Percentiles rank a stretch among this genome's conserved stretches.
phyloP scores from a whole-genome alignment of 495 filamentous ascomycete species.

The Penicillium samsonianum region DNA sequence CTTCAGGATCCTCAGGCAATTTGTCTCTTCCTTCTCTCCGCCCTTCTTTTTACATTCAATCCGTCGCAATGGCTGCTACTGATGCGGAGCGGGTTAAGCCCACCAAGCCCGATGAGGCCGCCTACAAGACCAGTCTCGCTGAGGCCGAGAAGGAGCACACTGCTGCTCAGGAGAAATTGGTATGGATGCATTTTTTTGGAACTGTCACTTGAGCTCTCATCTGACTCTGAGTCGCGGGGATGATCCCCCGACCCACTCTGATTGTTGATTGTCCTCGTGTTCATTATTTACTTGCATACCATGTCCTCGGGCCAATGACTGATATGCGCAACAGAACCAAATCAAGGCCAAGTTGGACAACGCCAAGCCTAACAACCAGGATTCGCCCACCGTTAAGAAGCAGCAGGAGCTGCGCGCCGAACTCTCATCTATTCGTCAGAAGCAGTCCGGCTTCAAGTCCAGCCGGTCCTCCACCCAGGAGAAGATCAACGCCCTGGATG shows the following conservation, averaged over 20 bases:
- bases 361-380: constrained; percentile 72
- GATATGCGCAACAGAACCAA: constrained; percentile 59
- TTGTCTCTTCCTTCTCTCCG: constrained; percentile 14
- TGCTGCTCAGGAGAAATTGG: constrained; percentile 70
- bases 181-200: constrained; percentile 46
- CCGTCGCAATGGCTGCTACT: constrained; percentile 41
- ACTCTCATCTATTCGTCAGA: constrained; percentile 67
- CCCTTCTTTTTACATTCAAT: constrained; percentile 18
- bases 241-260: constrained; percentile 7
- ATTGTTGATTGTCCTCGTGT: constrained; percentile 8
- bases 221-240: constrained; percentile 4
- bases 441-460: constrained; percentile 83
- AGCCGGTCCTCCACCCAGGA: constrained; percentile 73
- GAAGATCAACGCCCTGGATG: constrained; percentile 82
- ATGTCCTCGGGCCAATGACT: constrained; percentile 10
- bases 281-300: constrained; percentile 2
- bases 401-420: constrained; percentile 79
- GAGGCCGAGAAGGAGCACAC: constrained; percentile 82
- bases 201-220: constrained; percentile 1
- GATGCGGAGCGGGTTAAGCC: constrained; percentile 52
- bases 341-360: constrained; percentile 82
- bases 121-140: constrained; percentile 63
- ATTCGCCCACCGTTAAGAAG: constrained; percentile 70
- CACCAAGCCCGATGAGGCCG: constrained; percentile 57
- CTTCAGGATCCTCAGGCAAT: constrained; percentile 9